Base-by-base conservation (phyloP, 1,139 yeast genomes). In the Kodamaea alishanica region DNA sequence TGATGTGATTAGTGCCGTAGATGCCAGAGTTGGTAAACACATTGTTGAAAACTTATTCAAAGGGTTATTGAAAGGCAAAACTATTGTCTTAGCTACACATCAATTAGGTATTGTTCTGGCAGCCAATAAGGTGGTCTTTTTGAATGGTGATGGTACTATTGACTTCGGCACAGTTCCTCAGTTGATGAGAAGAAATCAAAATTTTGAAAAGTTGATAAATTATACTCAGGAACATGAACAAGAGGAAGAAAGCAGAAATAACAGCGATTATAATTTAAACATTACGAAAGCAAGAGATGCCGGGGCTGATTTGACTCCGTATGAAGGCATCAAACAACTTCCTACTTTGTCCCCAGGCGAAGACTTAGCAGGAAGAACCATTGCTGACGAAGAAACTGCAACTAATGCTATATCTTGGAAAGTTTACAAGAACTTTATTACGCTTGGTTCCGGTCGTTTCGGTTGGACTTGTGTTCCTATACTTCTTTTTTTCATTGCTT, bases 371-470 rank as follows among this genome's bases (percentile, higher is more conserved):
- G 60, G 57, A 1, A 62, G 61, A 48, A 60, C 65, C 6, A 57
- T 63, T 24, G 56, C 52, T 22, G 72, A 61, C 31, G 74, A 69
- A 55, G 72, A 63, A 48, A 56, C 54, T 38, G 68, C 70, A 8
- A 61, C 65, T 25, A 68, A 70, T 50, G 62, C 73, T n/a, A 50
- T 55, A 26, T 46, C 49, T 2, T 52, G 54, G 55, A 29, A 49
- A n/a, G 61, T 70, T 12, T 69, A 68, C 51, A 56, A 55, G 38
- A 55, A 55, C 28, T 88, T 83, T 52, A 54, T 86, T 44, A 58
- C 62, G 29, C 63, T 71, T 28, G 94, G 92, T 6, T 72, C 83
- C 39, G 86, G 79, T 10, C 52, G 56, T 10, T 49, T 75, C 28
- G 68, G 51, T 3, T 77, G 51, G 46, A 43, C 50, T 40, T 70